Conservation (phyloP, 2,329 filamentous ascomycete genomes). For the Colletotrichum somersetense region DNA sequence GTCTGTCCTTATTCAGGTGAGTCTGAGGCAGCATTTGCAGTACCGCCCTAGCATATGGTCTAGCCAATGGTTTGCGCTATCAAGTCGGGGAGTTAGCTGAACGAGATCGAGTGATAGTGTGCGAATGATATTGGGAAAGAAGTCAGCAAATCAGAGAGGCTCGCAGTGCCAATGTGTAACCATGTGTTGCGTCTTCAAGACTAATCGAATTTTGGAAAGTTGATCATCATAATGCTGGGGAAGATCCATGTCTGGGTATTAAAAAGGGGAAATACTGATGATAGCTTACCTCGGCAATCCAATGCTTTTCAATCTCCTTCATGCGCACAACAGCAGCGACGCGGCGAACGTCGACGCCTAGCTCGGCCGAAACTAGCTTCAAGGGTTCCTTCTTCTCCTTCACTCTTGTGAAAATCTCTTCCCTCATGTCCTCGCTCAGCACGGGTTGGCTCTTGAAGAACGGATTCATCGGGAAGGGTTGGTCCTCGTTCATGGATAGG, state of each 20-base stretch:
- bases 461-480: conserved; percentile 81
- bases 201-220: conserved; percentile 92
- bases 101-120: conserved; percentile 15
- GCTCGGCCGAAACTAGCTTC: conserved; percentile 80
- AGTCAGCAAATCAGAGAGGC: conserved; percentile 73
- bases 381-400: conserved; percentile 75
- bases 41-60: conserved; percentile 81
- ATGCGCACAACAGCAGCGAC: conserved; percentile 88
- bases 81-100: conserved; percentile 43
- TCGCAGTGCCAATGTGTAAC: conserved; percentile 86
- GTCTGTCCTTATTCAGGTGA: conserved; percentile 54
- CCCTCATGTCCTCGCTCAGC: conserved; percentile 78
- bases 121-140: background rate
- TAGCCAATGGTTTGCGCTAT: conserved; percentile 82
- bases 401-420: conserved; percentile 80
- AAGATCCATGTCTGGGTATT: conserved; percentile 1
- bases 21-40: conserved; percentile 83
- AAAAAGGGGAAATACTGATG: conserved; percentile 20
- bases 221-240: conserved; percentile 63
- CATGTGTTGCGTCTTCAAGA: conserved; percentile 96
- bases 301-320: conserved; percentile 87
- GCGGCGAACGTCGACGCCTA: conserved; percentile 83
- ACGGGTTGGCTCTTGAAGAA: conserved; percentile 79
- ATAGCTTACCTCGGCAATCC: conserved; percentile 78
- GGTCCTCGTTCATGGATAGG: conserved; percentile 53